phyloP scores from a whole-genome alignment of 345 rosid genomes.

The Pugionium dolabratum region DNA sequence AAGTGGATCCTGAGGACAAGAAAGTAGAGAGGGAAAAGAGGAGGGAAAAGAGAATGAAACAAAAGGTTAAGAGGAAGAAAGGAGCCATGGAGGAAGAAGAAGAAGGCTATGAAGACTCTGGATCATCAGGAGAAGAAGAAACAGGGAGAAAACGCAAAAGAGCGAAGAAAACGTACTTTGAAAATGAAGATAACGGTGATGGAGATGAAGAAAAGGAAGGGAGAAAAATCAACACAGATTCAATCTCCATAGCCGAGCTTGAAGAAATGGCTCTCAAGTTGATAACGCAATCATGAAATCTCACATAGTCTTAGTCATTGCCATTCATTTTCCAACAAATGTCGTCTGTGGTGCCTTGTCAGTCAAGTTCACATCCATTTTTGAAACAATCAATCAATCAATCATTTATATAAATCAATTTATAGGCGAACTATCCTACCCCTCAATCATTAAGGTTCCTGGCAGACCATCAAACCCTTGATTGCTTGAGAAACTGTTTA shows the following conservation, averaged over 20 bases:
- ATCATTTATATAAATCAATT: no score
- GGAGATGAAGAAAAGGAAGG: conserved; percentile 14
- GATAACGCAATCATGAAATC: conserved; percentile 39
- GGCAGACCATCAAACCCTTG: no score
- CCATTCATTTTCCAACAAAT: no score
- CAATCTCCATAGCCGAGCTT: conserved; percentile 69
- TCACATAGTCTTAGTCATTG: neutral
- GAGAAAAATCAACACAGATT: conserved; percentile 41
- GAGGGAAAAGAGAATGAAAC: conserved; percentile 65
- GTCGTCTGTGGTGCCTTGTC: no score
- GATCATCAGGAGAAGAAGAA: conserved; percentile 46
- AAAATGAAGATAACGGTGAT: conserved; percentile 45
- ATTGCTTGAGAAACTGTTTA: no score
- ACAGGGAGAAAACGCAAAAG: conserved; percentile 48
- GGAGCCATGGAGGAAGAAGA: conserved; percentile 46
- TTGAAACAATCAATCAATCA: no score
- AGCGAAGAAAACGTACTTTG: conserved; percentile 53
- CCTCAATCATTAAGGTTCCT: no score
- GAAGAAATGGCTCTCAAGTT: conserved; percentile 84
- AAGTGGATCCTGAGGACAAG: conserved; percentile 79
- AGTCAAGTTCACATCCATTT: no score
- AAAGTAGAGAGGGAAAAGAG: conserved; percentile 64
- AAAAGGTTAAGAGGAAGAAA: conserved; percentile 73
- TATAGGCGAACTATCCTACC: no score
- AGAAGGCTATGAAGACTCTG: conserved; percentile 51